Evolutionary conservation across 805 yeast genomes (phyloP), one percentile per base, ranked within the genome.

Genomic region (Candida ovalis): DNA sequence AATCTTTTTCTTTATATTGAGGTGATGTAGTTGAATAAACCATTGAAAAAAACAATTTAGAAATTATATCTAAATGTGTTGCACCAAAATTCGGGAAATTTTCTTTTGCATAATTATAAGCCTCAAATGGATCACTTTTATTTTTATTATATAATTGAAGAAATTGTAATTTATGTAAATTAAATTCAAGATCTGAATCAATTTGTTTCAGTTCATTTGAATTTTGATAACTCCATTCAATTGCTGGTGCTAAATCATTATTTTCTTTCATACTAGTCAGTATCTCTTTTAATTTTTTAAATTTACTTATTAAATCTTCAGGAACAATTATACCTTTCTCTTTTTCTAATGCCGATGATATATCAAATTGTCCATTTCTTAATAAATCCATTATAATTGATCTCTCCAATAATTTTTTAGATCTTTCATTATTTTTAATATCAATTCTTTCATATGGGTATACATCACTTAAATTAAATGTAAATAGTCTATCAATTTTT

Each of bases 151-250:
- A 62, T 3, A 68, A 59, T 48, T 65, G 60, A 33, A 71, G 53
- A 51, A 69, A 77, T 50, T 75, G 73, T 32, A 72, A 58, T 47
- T 67, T 67, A 56, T 76, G 80, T 40, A 78, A 55, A 44, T 63
- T 66, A 56, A 73, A 76, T 54, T 74, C 78, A 23, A 78, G 57
- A 43, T 73, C 72, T 1, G 75, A 71, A 3, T 76, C 77, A 21
- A 63, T 56, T 18, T 48, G 48, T 32, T 55, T 52, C 40, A 75
- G 59, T 36, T 58, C 45, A 2, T 37, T 45, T 2, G 58, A 53
- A 37, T 68, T 58, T 6, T 50, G 42, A 5, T 55, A 47, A 27
- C 73, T 70, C 87, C 87, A 82, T 2, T 61, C 62, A 25, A 77
- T 71, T 13, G 86, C 84, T 6, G 74, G 69, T 4, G 55, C 58